A percentile compares a stretch with the other conserved stretches of the same genome.
These are phyloP conservation scores for Taphrina flavorubra DNA, from an alignment of 1,139 yeast species.

Conservation along the genomic window DNA sequence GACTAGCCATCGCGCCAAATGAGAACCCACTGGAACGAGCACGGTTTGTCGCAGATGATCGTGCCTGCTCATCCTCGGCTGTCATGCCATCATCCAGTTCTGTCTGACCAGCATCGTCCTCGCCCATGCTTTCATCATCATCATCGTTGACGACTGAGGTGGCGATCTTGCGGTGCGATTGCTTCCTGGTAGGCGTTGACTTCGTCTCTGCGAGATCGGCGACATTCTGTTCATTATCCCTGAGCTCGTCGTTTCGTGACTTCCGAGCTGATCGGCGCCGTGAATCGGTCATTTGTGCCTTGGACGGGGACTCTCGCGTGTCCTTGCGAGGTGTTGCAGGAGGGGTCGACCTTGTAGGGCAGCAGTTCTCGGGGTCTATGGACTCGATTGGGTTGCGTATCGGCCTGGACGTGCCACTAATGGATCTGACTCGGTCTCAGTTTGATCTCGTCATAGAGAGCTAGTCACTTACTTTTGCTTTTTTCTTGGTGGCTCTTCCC, in stretches of 20 bases:
- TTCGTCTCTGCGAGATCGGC: slow-evolving; percentile 1
- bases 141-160: slow-evolving; percentile 38
- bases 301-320: background rate
- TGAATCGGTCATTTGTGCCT: slow-evolving; percentile 22
- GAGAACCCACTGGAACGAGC: slow-evolving; percentile 41
- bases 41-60: slow-evolving; percentile 45
- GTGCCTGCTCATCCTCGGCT: slow-evolving; percentile 44
- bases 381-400: background rate
- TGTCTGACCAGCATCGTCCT: slow-evolving; percentile 47
- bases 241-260: slow-evolving; percentile 29
- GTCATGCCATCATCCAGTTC: slow-evolving; percentile 42
- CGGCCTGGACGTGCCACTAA: background rate
- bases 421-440: background rate
- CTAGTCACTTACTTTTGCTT: slow-evolving; percentile 9
- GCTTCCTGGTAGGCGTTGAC: slow-evolving; percentile 7
- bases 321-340: background rate
- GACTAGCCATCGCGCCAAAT: slow-evolving; percentile 49
- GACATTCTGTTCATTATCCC: slow-evolving; percentile 16
- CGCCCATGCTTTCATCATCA: slow-evolving; percentile 41
- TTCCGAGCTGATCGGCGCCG: slow-evolving; percentile 36
- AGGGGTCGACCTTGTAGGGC: background rate
- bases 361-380: background rate
- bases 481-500: slow-evolving; percentile 21
- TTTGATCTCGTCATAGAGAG: background rate
- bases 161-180: background rate